Evolutionary conservation across 768 basidiomycete species (phyloP), one percentile per base, ranked within the genome.

Genomic region (Chalciporus chontae): DNA sequence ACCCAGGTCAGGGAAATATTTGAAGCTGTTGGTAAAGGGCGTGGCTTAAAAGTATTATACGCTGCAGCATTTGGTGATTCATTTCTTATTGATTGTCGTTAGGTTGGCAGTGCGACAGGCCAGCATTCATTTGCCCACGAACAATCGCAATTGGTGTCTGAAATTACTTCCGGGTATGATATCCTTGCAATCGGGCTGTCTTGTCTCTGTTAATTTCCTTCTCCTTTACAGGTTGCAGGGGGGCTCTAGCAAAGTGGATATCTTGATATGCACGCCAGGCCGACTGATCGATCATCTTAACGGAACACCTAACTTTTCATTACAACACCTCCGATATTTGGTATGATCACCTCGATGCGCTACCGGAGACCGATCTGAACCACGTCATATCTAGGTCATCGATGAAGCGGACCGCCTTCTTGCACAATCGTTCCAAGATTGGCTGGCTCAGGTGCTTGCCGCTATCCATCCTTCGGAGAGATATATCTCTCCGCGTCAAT

Each of bases 371-470:
- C 13, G 23, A 18, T 23, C 27, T 47, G n/a, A 56, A 44, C 5
- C n/a, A 27, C 2, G 7, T 24, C 4, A 1, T 29, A 21, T 23
- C 9, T 50, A 95, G 93, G 85, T 98, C 24, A 91, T 99, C 48
- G 96, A 99, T 66, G 96, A 99, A 71, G 96, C 96, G 0, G 96
- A 99, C 64, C 81, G 94, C n/a, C 77, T 99, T 0, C 77, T 99
- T 8, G 87, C 89, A 9, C 94, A 97, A 65, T 92, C 91, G 1
- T 98, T 96, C 71, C 94, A 98, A 68, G 90, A 92, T 64, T 99
- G 94, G 95, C 73, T 98, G 3, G 78, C 80, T 6, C 84, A 84
- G 60, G 88, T 98, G 4, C 73, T 96, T 8, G 71, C 78, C n/a
- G 91, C 90, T 7, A 87, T 83, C 9, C 78, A 71, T 32, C 73